These are phyloP conservation scores for Sclerotinia sclerotiorum DNA, from an alignment of 2,329 filamentous ascomycete species.

Conservation along the genomic window DNA sequence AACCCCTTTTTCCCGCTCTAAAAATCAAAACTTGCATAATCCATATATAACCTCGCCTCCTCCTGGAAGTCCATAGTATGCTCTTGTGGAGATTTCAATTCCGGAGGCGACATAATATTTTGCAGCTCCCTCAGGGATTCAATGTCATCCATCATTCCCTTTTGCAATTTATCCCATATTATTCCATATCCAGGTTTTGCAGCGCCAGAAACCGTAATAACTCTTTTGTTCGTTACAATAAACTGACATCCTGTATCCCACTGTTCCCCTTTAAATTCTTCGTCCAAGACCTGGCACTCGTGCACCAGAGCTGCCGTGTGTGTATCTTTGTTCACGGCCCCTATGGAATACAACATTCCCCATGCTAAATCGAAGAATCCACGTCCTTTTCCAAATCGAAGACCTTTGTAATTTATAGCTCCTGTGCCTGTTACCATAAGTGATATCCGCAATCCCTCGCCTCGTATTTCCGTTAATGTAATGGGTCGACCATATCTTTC, in stretches of 20 bases:
- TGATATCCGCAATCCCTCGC: constrained; percentile 36
- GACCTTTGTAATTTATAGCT: constrained; percentile 43
- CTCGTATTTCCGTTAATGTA: constrained; percentile 41
- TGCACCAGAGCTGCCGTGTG: constrained; percentile 44
- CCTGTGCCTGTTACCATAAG: constrained; percentile 45
- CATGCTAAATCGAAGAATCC: constrained; percentile 48
- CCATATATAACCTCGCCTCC: constrained; percentile 20
- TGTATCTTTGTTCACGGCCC: constrained; percentile 36
- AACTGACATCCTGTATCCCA: constrained; percentile 47
- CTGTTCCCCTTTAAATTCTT: constrained; percentile 40
- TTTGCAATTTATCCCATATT: constrained; percentile 43
- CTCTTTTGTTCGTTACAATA: constrained; percentile 42
- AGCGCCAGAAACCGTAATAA: constrained; percentile 37
- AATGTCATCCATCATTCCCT: constrained; percentile 44
- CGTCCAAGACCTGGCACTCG: constrained; percentile 45
- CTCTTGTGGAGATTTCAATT: constrained; percentile 20
- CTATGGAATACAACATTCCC: constrained; percentile 43
- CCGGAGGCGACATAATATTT: constrained; percentile 19
- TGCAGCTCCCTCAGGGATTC: constrained; percentile 27
- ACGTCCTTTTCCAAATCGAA: constrained; percentile 45
- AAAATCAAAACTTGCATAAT: constrained; percentile 20
- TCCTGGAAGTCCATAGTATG: constrained; percentile 14
- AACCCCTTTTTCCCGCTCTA: not conserved
- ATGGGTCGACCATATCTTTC: constrained; percentile 44
- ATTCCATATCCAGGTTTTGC: constrained; percentile 43